These are phyloP conservation scores for Citrus sp. DNA, from an alignment of 345 rosid species.

Conservation along the genomic window DNA sequence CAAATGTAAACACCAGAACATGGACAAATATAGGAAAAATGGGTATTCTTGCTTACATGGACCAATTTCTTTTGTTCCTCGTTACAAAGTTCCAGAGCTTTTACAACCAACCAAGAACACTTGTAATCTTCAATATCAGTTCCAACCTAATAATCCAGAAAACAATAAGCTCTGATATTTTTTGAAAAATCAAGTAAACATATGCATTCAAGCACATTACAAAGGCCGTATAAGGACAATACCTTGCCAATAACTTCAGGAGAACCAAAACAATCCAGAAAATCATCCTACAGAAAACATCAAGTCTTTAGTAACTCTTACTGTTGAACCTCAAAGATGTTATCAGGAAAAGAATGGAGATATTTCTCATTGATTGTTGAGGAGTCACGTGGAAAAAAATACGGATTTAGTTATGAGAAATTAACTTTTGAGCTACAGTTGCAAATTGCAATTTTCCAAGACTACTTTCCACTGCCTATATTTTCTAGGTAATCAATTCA, in stretches of 20 bases:
- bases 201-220: neutral
- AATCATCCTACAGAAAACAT: slow-evolving; percentile 38
- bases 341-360: neutral
- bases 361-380: neutral
- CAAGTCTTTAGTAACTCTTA: neutral
- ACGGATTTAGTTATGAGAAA: neutral
- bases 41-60: slow-evolving; percentile 11
- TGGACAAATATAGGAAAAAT: neutral
- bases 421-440: neutral
- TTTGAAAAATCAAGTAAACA: neutral
- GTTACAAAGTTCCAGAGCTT: slow-evolving; percentile 25
- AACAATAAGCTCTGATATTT: neutral
- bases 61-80: slow-evolving; percentile 30
- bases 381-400: neutral
- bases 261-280: slow-evolving; percentile 43
- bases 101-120: slow-evolving; percentile 49
- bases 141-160: slow-evolving; percentile 18
- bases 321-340: neutral
- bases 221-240: neutral
- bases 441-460: neutral
- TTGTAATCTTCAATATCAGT: slow-evolving; percentile 39
- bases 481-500: neutral
- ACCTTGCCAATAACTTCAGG: slow-evolving; percentile 46
- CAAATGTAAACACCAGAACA: neutral
- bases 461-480: neutral